phyloP scores from a whole-genome alignment of 306 rosid species.

The Astragalus glycyphyllos region DNA sequence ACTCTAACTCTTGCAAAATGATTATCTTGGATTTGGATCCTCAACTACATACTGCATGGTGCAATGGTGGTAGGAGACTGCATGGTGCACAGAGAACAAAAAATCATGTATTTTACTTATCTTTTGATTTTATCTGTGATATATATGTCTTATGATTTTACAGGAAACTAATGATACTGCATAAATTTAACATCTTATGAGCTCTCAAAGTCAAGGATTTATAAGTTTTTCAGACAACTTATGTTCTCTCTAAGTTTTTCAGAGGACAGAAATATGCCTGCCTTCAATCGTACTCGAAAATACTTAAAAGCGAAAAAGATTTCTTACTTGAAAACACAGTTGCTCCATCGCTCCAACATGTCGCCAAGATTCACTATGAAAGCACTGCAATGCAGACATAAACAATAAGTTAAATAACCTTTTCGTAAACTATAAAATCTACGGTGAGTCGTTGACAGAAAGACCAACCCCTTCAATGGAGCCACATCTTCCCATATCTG shows the following conservation, averaged over 20 bases:
- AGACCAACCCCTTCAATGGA: slow-evolving; percentile 86
- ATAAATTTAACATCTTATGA: too few relatives aligned
- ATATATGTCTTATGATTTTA: too few relatives aligned
- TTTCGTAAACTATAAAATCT: neutral
- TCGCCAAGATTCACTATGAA: slow-evolving; percentile 95
- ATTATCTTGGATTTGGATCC: too few relatives aligned
- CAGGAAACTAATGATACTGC: too few relatives aligned
- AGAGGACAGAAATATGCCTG: neutral
- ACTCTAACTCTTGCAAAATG: too few relatives aligned
- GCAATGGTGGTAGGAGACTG: too few relatives aligned
- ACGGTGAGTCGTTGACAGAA: slow-evolving; percentile 27
- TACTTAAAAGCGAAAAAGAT: slow-evolving; percentile 1
- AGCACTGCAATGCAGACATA: slow-evolving; percentile 58
- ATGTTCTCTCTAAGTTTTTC: neutral
- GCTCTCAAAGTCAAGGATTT: neutral
- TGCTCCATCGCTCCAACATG: slow-evolving; percentile 99
- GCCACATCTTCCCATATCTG: slow-evolving; percentile 86
- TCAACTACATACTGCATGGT: too few relatives aligned
- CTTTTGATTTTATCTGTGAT: slow-evolving; percentile 1
- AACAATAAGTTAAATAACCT: slow-evolving; percentile 1
- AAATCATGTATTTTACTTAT: slow-evolving; percentile 12
- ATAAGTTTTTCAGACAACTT: neutral
- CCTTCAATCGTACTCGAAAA: neutral
- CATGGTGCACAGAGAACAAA: slow-evolving; percentile 24
- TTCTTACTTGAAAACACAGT: slow-evolving; percentile 79